Evolutionary conservation across 1,139 yeast genomes (phyloP).

Genomic region (Pneumocystis wakefieldiae): DNA sequence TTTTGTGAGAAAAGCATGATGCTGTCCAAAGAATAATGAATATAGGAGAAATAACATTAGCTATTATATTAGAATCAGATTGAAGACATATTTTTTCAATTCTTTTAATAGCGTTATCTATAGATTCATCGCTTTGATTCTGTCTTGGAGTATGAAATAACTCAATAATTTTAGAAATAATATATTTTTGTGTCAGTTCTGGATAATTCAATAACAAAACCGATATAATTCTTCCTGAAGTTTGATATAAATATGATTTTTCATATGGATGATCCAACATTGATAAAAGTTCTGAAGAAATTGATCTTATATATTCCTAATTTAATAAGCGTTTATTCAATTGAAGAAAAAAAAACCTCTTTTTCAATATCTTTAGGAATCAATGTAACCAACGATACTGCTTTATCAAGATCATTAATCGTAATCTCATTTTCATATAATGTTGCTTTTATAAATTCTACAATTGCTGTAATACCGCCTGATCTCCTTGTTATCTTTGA

Average conservation of each 20-base stretch:
- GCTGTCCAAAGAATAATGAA: slow-evolving; percentile 47
- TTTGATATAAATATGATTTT: not conserved
- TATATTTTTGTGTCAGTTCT: not conserved
- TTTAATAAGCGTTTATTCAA: not conserved
- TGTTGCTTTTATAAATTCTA: not conserved
- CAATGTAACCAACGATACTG: not conserved
- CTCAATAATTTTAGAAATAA: not conserved
- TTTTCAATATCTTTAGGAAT: not conserved
- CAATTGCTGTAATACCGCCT: not conserved
- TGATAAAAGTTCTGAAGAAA: not conserved
- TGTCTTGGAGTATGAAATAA: not conserved
- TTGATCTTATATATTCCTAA: not conserved
- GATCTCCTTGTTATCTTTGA: not conserved
- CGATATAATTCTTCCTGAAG: not conserved
- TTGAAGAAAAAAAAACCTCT: not conserved
- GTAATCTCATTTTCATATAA: not conserved
- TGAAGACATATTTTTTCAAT: slow-evolving; percentile 7
- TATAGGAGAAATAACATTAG: slow-evolving; percentile 24
- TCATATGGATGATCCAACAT: not conserved
- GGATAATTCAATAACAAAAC: not conserved
- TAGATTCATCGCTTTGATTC: not conserved
- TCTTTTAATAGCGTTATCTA: slow-evolving; percentile 3
- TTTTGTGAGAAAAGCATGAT: slow-evolving; percentile 33
- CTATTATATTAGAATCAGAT: slow-evolving; percentile 13
- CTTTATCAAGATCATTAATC: not conserved